Percentiles rank a stretch among this genome's conserved stretches.
Conservation (phyloP, 179 eudicot genomes). For the Corrigiola litoralis region DNA sequence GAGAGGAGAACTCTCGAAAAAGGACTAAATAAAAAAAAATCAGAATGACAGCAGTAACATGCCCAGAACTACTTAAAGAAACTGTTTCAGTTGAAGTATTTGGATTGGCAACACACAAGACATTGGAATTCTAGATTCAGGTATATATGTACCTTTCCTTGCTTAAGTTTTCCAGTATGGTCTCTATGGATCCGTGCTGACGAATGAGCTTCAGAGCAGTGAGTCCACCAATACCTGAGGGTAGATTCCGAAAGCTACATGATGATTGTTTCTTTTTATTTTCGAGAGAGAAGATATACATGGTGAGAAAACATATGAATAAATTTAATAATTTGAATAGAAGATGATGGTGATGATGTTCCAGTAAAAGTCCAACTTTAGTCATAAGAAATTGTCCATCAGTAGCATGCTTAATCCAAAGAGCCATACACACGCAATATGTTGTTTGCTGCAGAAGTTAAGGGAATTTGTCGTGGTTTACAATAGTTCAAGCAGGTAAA, state of each 20-base stretch:
- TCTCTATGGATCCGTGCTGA: conserved; percentile 88
- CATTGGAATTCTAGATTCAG: neutral
- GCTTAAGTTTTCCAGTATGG: conserved; percentile 76
- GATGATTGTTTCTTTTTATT: neutral
- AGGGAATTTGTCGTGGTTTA: too few species aligned
- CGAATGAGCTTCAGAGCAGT: conserved; percentile 97
- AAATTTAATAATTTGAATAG: too few species aligned
- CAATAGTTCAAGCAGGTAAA: too few species aligned
- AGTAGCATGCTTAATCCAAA: too few species aligned
- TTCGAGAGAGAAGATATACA: neutral
- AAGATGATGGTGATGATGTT: too few species aligned
- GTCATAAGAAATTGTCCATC: too few species aligned
- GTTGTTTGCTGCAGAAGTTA: too few species aligned
- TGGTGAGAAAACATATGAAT: neutral
- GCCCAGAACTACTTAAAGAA: neutral
- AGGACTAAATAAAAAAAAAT: too few species aligned
- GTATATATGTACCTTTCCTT: conserved; percentile 55
- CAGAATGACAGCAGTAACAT: neutral
- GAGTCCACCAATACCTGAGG: conserved; percentile 80
- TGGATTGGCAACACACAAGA: neutral
- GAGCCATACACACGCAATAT: too few species aligned
- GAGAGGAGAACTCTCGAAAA: too few species aligned
- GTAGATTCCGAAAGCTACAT: neutral
- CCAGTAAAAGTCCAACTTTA: too few species aligned
- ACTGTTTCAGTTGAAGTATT: neutral